Evolutionary conservation across 2,329 filamentous ascomycete species (phyloP).

Genomic region (Trichoderma cornu-damae): DNA sequence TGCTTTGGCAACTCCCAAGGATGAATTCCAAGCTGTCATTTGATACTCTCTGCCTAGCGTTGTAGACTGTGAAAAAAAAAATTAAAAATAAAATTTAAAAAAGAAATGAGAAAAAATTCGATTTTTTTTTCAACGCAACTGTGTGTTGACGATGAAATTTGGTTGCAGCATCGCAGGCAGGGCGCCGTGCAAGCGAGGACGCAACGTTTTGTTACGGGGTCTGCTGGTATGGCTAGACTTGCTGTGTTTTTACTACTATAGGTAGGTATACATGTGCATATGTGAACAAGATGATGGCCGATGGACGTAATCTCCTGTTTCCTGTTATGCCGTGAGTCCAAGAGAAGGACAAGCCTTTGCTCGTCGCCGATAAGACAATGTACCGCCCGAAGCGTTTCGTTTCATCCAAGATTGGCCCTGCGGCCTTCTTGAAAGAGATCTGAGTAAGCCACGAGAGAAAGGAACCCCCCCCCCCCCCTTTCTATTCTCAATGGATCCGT

Average conservation of each 20-base stretch:
- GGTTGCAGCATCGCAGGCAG: background rate
- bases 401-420: background rate
- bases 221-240: background rate
- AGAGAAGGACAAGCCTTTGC: background rate
- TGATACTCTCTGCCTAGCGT: no score
- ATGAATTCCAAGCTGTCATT: background rate
- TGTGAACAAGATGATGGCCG: background rate
- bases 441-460: background rate
- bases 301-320: background rate
- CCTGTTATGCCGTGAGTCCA: background rate
- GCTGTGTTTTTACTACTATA: no score
- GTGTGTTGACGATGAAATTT: background rate
- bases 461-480: background rate
- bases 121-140: no score
- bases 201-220: no score
- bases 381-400: background rate
- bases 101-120: no score
- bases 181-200: no score
- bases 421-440: background rate
- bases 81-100: no score
- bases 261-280: no score
- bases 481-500: background rate
- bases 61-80: no score
- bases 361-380: background rate
- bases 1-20: background rate